Conservation (phyloP, 192 early-diverging fungal species). For the Coemansia sp. region DNA sequence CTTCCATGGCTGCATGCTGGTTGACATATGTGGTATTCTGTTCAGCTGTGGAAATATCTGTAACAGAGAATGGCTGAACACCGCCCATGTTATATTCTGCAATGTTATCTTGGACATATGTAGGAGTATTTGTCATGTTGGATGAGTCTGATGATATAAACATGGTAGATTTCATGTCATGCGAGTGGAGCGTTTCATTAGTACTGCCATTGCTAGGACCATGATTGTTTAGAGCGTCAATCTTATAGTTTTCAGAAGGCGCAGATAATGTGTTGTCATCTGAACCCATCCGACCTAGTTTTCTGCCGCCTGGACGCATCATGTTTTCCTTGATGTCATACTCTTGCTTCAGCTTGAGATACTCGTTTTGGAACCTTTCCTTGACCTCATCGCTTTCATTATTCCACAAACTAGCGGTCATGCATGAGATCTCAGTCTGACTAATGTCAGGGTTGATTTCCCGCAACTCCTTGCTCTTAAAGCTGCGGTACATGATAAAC, state of each 20-base stretch:
- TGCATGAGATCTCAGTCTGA: conserved; percentile 52
- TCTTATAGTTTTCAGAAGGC: neutral
- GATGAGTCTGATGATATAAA: too few relatives aligned
- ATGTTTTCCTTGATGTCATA: conserved; percentile 45
- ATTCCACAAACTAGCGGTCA: conserved; percentile 50
- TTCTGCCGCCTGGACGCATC: conserved; percentile 17
- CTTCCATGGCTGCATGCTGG: conserved; percentile 4
- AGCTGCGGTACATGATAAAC: conserved; percentile 53
- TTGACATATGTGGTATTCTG: conserved; percentile 6
- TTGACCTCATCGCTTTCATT: conserved; percentile 43
- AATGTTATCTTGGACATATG: neutral
- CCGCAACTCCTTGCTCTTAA: conserved; percentile 47
- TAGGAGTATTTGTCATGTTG: neutral
- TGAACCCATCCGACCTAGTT: neutral
- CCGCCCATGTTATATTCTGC: conserved; percentile 12
- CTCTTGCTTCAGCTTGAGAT: conserved; percentile 35
- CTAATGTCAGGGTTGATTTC: conserved; percentile 35
- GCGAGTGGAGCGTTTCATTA: too few relatives aligned
- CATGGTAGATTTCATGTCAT: too few relatives aligned
- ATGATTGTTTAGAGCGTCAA: too few relatives aligned
- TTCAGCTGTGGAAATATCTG: conserved; percentile 10
- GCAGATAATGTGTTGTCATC: conserved; percentile 1
- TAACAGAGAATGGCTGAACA: conserved; percentile 15
- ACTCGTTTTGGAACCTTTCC: conserved; percentile 32
- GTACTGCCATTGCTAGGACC: too few relatives aligned